A percentile compares a stretch with the other conserved stretches of the same genome.
Evolutionary conservation across 169 alveolate genomes (phyloP).

Genomic region (Theileria annulata): DNA sequence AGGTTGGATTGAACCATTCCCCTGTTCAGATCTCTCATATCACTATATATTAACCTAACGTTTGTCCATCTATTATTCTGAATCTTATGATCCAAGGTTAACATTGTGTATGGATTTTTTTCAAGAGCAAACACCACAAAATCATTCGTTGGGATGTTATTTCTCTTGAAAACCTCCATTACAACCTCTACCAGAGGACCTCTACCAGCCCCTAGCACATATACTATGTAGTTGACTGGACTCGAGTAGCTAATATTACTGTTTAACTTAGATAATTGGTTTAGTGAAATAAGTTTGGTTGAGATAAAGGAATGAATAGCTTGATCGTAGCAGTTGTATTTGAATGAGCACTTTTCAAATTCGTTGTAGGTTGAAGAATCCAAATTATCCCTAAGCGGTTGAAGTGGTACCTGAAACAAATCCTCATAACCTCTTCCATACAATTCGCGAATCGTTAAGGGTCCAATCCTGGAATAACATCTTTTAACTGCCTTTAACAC

Average conservation of each 20-base stretch:
- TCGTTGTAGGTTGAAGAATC: conserved; percentile 70
- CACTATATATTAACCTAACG: conserved; percentile 70
- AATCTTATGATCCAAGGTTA: conserved; percentile 60
- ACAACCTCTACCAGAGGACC: conserved; percentile 75
- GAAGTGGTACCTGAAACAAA: conserved; percentile 73
- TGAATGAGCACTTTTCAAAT: conserved; percentile 68
- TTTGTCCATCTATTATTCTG: conserved; percentile 64
- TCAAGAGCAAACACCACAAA: conserved; percentile 71
- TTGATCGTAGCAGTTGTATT: conserved; percentile 67
- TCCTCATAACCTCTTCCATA: conserved; percentile 59
- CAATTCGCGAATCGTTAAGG: conserved; percentile 44
- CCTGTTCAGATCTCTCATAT: conserved; percentile 67
- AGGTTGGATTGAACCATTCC: background rate
- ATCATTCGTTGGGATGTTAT: conserved; percentile 15
- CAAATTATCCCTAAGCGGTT: conserved; percentile 76
- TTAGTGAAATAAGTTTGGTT: background rate
- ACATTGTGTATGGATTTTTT: conserved; percentile 73
- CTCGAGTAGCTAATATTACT: background rate
- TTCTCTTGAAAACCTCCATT: conserved; percentile 49
- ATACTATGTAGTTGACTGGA: conserved; percentile 31
- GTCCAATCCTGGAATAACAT: conserved; percentile 29
- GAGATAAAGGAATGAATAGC: conserved; percentile 49
- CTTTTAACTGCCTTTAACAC: conserved; percentile 25
- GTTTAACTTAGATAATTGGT: background rate
- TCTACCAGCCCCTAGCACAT: conserved; percentile 81